Evolutionary conservation across 1,139 yeast genomes (phyloP).

Genomic region (Eremothecium coryli): DNA sequence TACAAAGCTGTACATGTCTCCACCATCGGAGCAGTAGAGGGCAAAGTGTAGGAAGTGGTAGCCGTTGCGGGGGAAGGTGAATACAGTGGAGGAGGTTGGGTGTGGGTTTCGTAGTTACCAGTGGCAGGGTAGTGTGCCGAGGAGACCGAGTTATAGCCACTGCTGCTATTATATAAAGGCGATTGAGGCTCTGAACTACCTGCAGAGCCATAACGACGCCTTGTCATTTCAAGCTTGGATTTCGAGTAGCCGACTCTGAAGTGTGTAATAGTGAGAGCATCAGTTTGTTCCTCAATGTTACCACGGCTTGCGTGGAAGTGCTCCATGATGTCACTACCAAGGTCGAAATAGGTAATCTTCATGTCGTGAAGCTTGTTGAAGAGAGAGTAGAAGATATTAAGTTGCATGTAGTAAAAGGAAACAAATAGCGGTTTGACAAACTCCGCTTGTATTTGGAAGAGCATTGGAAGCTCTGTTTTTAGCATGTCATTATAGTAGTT

Average conservation of each 20-base stretch:
- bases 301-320: slow-evolving; percentile 78
- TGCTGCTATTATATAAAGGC: slow-evolving; percentile 3
- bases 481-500: slow-evolving; percentile 93
- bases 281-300: slow-evolving; percentile 79
- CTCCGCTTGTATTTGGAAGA: slow-evolving; percentile 82
- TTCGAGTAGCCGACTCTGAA: slow-evolving; percentile 86
- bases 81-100: slow-evolving; percentile 15
- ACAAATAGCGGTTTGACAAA: slow-evolving; percentile 90
- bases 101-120: slow-evolving; percentile 16
- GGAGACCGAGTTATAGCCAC: slow-evolving; percentile 4
- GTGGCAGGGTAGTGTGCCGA: slow-evolving; percentile 11
- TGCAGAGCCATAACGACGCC: slow-evolving; percentile 55
- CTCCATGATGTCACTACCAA: slow-evolving; percentile 71
- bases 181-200: slow-evolving; percentile 16
- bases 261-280: slow-evolving; percentile 76
- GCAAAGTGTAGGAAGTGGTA: slow-evolving; percentile 29
- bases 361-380: slow-evolving; percentile 88
- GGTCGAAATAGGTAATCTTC: slow-evolving; percentile 92
- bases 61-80: slow-evolving; percentile 21
- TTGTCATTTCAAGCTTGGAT: slow-evolving; percentile 71
- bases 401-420: slow-evolving; percentile 92
- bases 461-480: slow-evolving; percentile 77
- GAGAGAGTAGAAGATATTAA: slow-evolving; percentile 88
- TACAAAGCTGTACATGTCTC: slow-evolving; percentile 68
- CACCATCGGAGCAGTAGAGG: slow-evolving; percentile 35